Evolutionary conservation across 495 filamentous ascomycete species (phyloP), one percentile per base, ranked within the genome.

Genomic region (Xylaria sp.): DNA sequence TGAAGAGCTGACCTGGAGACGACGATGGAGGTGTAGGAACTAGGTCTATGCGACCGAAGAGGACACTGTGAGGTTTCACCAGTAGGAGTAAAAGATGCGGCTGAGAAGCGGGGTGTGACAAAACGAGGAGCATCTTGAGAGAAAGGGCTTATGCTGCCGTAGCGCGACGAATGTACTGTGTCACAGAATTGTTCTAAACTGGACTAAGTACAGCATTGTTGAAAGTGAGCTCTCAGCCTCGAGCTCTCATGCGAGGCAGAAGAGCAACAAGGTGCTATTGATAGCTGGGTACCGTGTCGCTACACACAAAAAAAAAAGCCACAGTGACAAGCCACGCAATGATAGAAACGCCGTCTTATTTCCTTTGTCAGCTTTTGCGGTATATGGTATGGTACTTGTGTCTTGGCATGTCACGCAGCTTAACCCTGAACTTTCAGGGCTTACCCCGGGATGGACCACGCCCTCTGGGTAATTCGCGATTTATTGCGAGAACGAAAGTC

Each of bases 321-420:
- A 44, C 61, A 64, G 41, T 11, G 26, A 31, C 43, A 19, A 48
- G 61, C 40, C 41, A 62, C 61, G 17, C 17, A 46, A 33, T 48
- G 37, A 48, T 48, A n/a, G 37, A 43, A 43, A 26, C 59, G 35
- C 26, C 41, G 35, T 19, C 21, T 31, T 41, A 26, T 53, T 53
- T 26, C 26, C 50, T 17, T 55, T 17, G 52, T 55, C 14, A 31
- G 24, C 52, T 17, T 31, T 55, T 14, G 24, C 24, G 52, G 52
- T 43, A 61, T 9, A 26, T 41, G 58, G n/a, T 19, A 24, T 7
- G 35, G 19, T 15, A 43, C 58, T 5, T 53, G 21, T 6, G 24
- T 17, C 52, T 55, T 55, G 52, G 33, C 57, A 59, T 4, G 55
- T 12, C 55, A 35, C 55, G 31, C 29, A 58, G 55, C 55, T 58